Base-by-base conservation (phyloP, 2,329 filamentous ascomycete genomes). In the Epichloe hybrida region DNA sequence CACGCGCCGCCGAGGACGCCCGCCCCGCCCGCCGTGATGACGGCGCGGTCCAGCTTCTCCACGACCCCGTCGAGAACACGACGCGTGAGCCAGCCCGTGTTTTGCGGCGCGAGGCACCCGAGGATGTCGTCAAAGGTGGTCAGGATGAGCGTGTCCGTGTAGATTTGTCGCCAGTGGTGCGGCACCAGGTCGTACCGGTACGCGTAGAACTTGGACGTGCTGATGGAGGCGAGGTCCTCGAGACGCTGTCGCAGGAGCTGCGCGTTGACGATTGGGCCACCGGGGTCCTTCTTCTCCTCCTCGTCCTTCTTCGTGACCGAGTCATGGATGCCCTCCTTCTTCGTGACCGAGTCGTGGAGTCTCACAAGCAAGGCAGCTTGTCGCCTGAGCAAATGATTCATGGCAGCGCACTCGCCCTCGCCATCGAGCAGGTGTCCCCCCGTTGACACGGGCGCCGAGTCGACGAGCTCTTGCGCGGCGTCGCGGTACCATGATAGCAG, bases 11-110 rank as follows among this genome's bases (percentile, higher is more conserved):
- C 75, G 50, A 86, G 71, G 1, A 62, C 55, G 0, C 75, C 72
- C 1, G 79, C 78, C 0, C 77, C 84, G 1, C 85, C 86, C 0
- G 86, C 79, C 50, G 89, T 76, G 44, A 95, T 87, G 43, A 94
- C 66, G 0, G 85, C 83, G 64, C 82, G 80, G 59, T 96, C 90
- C 2, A 97, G 73, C 1, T 75, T 68, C 49, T 75, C 73, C 36
- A 95, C 76, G 2, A 85, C 71, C 2, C 72, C 64, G 36, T 78
- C 72, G 4, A 89, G 61, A 3, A 53, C 49, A 8, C 50, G 47
- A 31, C 59, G 57, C 6, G 56, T 51, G 2, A 56, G 53, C 11
- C 43, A 45, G 3, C 23, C 23, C 7, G 34, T 46, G 8, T 39
- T 46, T 4, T 41, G 13, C 36, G 2, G 13, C 36, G 4, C 17